Evolutionary conservation across 108 stramenopile species (phyloP).

Genomic region (Fragilariopsis cylindrus): DNA sequence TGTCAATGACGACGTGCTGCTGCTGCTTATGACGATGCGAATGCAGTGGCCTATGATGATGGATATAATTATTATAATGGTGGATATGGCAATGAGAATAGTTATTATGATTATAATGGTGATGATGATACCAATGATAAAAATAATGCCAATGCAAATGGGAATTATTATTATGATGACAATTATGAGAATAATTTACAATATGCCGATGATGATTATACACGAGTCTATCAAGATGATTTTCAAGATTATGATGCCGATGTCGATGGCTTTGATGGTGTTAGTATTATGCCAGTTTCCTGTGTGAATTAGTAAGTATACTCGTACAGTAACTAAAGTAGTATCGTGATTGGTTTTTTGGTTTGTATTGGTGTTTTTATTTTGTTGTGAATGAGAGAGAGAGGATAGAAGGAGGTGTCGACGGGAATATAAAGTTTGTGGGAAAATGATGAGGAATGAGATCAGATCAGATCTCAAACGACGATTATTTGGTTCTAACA

Average conservation of each 20-base stretch:
- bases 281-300: slow-evolving; percentile 77
- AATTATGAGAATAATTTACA: neutral
- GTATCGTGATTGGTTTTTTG: too few relatives aligned
- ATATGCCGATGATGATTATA: neutral
- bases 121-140: slow-evolving; percentile 19
- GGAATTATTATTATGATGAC: slow-evolving; percentile 18
- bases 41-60: neutral
- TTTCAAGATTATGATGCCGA: slow-evolving; percentile 37
- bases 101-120: slow-evolving; percentile 12
- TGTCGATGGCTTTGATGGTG: slow-evolving; percentile 65
- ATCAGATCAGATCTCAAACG: too few relatives aligned
- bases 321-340: too few relatives aligned
- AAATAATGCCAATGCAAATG: slow-evolving; percentile 24
- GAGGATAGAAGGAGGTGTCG: neutral
- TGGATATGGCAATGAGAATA: slow-evolving; percentile 8
- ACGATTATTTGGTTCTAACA: too few relatives aligned
- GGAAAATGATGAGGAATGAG: too few relatives aligned
- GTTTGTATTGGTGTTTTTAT: too few relatives aligned
- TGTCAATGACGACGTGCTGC: slow-evolving; percentile 18
- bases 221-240: slow-evolving; percentile 43
- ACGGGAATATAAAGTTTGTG: neutral
- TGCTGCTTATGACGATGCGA: neutral
- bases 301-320: slow-evolving; percentile 88
- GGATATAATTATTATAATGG: slow-evolving; percentile 11
- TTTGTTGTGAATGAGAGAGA: neutral